Conservation (phyloP, 1,284 basidiomycete species). For the Vanrija sp. region DNA sequence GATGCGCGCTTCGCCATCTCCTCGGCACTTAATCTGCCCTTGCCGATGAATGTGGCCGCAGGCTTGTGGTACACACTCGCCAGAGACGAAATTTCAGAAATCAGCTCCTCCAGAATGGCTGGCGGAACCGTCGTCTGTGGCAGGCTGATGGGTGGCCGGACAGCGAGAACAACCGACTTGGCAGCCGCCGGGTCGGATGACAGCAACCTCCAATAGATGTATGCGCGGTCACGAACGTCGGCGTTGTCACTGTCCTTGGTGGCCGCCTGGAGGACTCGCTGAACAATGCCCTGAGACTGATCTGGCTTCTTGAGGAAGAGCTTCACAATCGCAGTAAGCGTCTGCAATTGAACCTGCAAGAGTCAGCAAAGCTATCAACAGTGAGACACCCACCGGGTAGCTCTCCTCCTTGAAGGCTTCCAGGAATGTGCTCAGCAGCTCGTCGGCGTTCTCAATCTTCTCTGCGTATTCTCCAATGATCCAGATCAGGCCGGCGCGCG, state of each 20-base stretch:
- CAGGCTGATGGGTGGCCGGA: slow-evolving; percentile 87
- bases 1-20: slow-evolving; percentile 65
- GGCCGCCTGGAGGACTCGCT: slow-evolving; percentile 93
- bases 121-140: slow-evolving; percentile 85
- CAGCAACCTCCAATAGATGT: slow-evolving; percentile 92
- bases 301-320: slow-evolving; percentile 94
- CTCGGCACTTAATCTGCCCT: slow-evolving; percentile 78
- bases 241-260: slow-evolving; percentile 98
- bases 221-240: slow-evolving; percentile 88
- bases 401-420: slow-evolving; percentile 95
- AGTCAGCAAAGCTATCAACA: neutral
- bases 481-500: slow-evolving; percentile 97
- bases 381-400: slow-evolving; percentile 52
- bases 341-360: slow-evolving; percentile 82
- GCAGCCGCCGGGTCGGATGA: slow-evolving; percentile 91
- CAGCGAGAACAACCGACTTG: slow-evolving; percentile 88
- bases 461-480: slow-evolving; percentile 97
- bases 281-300: slow-evolving; percentile 82
- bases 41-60: slow-evolving; percentile 81
- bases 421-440: slow-evolving; percentile 86
- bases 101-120: slow-evolving; percentile 85
- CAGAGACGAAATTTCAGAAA: slow-evolving; percentile 79
- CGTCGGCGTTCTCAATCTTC: slow-evolving; percentile 92
- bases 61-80: slow-evolving; percentile 97
- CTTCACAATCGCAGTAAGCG: slow-evolving; percentile 94